phyloP scores from a whole-genome alignment of 106 monocot genomes.

The Phalaenopsis aphrodite region DNA sequence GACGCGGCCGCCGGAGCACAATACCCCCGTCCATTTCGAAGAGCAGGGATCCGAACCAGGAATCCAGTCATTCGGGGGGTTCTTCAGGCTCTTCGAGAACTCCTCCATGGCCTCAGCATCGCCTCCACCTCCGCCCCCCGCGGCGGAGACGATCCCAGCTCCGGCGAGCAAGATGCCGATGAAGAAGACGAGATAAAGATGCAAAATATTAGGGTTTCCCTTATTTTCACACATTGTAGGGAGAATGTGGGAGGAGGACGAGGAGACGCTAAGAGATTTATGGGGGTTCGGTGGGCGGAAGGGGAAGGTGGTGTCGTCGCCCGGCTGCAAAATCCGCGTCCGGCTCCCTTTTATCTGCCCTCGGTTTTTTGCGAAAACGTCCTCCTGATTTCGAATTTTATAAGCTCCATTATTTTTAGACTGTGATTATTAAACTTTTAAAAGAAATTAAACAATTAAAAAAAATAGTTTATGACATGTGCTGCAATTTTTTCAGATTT shows the following conservation, averaged over 20 bases:
- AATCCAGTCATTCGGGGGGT: slow-evolving; percentile 3
- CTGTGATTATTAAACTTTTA: neutral
- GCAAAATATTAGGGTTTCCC: neutral
- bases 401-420: neutral
- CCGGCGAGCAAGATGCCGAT: neutral
- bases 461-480: neutral
- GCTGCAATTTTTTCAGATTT: too few species aligned
- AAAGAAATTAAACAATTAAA: neutral
- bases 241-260: neutral
- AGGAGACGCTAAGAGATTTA: neutral
- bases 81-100: neutral
- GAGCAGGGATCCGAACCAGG: slow-evolving; percentile 10
- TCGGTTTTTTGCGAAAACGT: neutral
- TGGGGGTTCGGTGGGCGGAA: neutral
- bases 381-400: neutral
- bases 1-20: slow-evolving; percentile 42
- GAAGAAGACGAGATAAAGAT: neutral
- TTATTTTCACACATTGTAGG: neutral
- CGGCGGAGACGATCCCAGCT: slow-evolving; percentile 1
- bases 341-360: neutral
- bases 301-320: neutral
- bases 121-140: neutral
- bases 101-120: slow-evolving; percentile 4
- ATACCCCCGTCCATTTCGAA: slow-evolving; percentile 42
- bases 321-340: slow-evolving; percentile 2